These are phyloP conservation scores for Haberlea rhodopensis DNA, from an alignment of 257 asterid species.

Conservation along the genomic window DNA sequence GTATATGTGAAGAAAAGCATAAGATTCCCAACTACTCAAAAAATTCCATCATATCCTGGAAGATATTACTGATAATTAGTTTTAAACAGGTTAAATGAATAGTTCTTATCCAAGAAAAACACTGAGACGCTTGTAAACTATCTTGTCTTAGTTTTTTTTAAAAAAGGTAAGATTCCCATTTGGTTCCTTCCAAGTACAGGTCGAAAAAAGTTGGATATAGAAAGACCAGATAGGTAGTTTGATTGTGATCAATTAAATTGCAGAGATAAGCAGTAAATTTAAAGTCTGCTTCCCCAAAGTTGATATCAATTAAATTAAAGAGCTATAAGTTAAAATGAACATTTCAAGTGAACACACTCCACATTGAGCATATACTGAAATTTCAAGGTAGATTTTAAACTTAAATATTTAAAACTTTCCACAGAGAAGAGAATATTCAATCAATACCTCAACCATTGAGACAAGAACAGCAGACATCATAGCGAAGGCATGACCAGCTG, in stretches of 20 bases:
- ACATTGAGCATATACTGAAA: not conserved
- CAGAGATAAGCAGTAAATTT: not conserved
- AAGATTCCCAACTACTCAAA: not conserved
- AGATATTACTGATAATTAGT: not conserved
- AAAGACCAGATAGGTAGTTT: no score
- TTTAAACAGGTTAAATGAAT: not conserved
- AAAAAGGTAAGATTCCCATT: no score
- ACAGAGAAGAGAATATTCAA: conserved; percentile 9
- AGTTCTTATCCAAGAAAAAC: not conserved
- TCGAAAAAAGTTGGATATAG: no score
- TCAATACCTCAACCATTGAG: conserved; percentile 92
- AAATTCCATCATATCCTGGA: not conserved
- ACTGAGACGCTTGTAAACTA: not conserved
- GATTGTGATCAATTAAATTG: no score
- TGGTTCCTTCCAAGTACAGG: no score
- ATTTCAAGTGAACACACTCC: not conserved
- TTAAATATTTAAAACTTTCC: not conserved
- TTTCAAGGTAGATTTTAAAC: not conserved
- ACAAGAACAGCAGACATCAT: conserved; percentile 99
- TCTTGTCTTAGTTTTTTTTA: no score
- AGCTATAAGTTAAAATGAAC: not conserved
- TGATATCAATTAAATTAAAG: not conserved
- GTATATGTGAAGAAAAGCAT: not conserved
- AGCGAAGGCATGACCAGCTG: conserved; percentile 87
- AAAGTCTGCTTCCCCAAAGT: not conserved